Evolutionary conservation across 176 grass and related monocot species (phyloP), one percentile per base, ranked within the genome.

Genomic region (Aegilops tauschii): DNA sequence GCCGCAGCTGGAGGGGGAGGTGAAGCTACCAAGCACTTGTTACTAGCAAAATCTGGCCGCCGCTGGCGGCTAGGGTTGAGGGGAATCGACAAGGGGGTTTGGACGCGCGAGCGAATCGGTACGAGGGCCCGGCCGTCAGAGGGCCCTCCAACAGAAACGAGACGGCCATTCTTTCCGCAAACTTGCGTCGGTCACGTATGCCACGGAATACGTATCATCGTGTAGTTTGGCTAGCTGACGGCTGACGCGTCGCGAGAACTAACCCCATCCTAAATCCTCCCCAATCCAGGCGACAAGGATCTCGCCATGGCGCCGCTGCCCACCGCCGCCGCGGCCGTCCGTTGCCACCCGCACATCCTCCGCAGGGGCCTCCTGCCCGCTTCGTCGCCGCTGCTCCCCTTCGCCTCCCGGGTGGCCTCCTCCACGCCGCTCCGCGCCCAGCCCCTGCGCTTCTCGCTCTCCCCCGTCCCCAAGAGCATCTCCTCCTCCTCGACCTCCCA

Each of bases 401-500:
- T 88, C 84, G 66, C 76, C 54, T 88, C 79, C 35, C 69, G 81
- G 6, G 67, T 67, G 12, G 30, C 82, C 8, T 44, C 85, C 80
- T 14, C 62, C 79, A n/a, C 31, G 45, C 52, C 76, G 31, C 69
- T 89, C 80, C 79, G 83, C 74, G 61, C 82, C 27, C 52, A 80
- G 16, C 61, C 89, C 3, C 61, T 49, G 21, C 40, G 75, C 85
- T 76, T 88, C 87, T 86, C 90, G 34, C 82, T 86, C 67, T 79
- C 74, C 35, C 80, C 92, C n/a, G 77, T 88, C 75, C 87, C 85
- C 8, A 92, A 92, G 85, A 81, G 88, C 35, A 74, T 85, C 61
- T 76, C 73, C 35, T 16, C 80, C 62, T 50, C 34, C 32, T 81
- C 25, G 49, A 37, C 78, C 5, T 80, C 88, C 40, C 83, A 80